phyloP scores from a whole-genome alignment of 2,329 filamentous ascomycete genomes.

The Mycosphaerelloides madeirae region DNA sequence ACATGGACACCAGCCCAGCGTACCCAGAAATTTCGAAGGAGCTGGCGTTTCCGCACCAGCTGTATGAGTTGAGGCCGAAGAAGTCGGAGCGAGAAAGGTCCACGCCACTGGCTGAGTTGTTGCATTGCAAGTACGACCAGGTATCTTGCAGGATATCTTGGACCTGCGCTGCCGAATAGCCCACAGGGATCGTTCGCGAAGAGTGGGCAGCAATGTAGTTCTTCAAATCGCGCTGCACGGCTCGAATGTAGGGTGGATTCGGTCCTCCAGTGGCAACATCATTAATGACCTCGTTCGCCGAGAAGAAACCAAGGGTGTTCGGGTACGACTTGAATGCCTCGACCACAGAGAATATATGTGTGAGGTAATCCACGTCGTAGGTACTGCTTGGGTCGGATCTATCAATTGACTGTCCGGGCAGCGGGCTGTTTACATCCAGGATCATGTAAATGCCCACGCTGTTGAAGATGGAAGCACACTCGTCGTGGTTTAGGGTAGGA shows the following conservation, averaged over 20 bases:
- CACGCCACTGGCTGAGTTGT: constrained; percentile 46
- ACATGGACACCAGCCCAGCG: constrained; percentile 59
- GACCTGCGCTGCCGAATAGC: constrained; percentile 71
- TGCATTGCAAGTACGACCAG: constrained; percentile 71
- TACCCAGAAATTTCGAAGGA: constrained; percentile 61
- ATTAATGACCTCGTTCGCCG: constrained; percentile 65
- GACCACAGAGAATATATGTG: constrained; percentile 57
- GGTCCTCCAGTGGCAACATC: constrained; percentile 48
- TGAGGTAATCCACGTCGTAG: constrained; percentile 54
- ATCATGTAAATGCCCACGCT: constrained; percentile 63
- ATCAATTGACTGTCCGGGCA: constrained; percentile 53
- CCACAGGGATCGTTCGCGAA: constrained; percentile 57
- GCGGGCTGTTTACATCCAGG: constrained; percentile 60
- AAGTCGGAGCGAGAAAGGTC: constrained; percentile 64
- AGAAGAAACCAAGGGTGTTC: constrained; percentile 63
- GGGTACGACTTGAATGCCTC: constrained; percentile 64
- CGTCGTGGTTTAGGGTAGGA: constrained; percentile 55
- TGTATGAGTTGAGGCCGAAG: constrained; percentile 73
- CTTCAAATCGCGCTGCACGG: constrained; percentile 63
- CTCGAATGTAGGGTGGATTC: constrained; percentile 56
- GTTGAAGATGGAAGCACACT: constrained; percentile 62
- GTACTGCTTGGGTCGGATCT: constrained; percentile 50
- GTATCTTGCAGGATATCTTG: constrained; percentile 67
- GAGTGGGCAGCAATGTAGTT: constrained; percentile 60
- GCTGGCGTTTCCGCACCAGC: constrained; percentile 66